Base-by-base conservation (phyloP, 352 stramenopile genomes). In the Pythium guiyangense region DNA sequence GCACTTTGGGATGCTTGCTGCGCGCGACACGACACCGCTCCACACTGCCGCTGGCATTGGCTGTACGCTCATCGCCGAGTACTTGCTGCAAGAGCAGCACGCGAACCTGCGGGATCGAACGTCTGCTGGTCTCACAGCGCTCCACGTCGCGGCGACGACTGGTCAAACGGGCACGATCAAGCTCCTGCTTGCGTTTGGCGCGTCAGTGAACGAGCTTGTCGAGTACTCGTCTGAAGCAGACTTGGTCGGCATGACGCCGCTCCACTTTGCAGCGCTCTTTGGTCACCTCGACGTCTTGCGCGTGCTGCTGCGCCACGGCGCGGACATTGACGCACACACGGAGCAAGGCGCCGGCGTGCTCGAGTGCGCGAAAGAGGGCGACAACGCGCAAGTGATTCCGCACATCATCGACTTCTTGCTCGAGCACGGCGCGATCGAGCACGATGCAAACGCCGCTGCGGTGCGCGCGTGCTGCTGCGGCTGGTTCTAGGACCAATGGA, bases 121-220 rank as follows among this genome's bases (percentile, higher is more conserved):
- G 15, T 53, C 49, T 5, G 57, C 57, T 3, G 68, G 64, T 20
- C 48, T 55, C 5, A 70, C 64, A 9, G 53, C 61, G 5, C 61
- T 75, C 18, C 68, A 72, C 29, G 57, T 64, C 4, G 68, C 68
- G 0, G 64, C 68, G 22, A 66, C 60, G 6, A 63, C 64, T 4
- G 70, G 70, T 4, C 66, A 79, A 39, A 62, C 63, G 0, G 54
- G 57, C 12, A 49, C 71, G n/a, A 52, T 78, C 39, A 60, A 70
- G 37, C 57, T 63, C 25, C 34, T 78, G 50, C 29, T 78, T 14
- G 54, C 61, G 27, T 52, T 54, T 26, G 67, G 67, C 12, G 67
- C 67, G 1, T 25, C 52, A 0, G 51, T 78, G 20, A 49, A 75
- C 40, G 54, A 59, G 31, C 53, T 54, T 27, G 58, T 58, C 25